Conservation (phyloP, 306 rosid species). For the Vachellia collinsii region DNA sequence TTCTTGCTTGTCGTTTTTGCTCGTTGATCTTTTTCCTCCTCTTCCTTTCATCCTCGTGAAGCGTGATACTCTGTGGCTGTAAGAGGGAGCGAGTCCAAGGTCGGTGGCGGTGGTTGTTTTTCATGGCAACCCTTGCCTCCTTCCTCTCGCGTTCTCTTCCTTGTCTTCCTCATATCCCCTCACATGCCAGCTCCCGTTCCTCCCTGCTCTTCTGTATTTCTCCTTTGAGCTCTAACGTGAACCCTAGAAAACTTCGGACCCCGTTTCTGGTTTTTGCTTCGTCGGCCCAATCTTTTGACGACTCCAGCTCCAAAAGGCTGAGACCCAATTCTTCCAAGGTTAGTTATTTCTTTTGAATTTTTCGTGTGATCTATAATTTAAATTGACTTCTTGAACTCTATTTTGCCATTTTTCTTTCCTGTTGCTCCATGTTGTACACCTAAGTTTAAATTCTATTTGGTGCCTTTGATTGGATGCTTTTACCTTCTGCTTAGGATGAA, state of each 20-base stretch:
- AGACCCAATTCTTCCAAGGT: constrained; percentile 54
- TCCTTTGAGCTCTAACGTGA: constrained; percentile 8
- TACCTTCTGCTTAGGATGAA: not conserved
- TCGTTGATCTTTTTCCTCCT: not conserved
- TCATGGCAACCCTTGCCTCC: constrained; percentile 84
- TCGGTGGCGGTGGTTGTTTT: constrained; percentile 40
- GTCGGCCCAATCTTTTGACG: constrained; percentile 56
- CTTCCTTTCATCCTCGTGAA: not conserved
- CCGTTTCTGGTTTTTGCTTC: constrained; percentile 57
- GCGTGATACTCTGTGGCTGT: constrained; percentile 38
- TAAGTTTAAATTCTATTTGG: not conserved
- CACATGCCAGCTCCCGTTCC: constrained; percentile 11
- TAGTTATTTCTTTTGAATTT: constrained; percentile 7
- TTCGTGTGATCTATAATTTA: not conserved
- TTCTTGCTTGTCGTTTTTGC: not conserved
- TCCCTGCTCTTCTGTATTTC: constrained; percentile 29
- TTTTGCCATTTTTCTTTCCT: not conserved
- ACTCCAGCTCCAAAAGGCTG: constrained; percentile 44
- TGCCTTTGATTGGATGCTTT: not conserved
- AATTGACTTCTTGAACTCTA: not conserved
- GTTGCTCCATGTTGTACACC: not conserved
- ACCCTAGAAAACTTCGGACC: constrained; percentile 40
- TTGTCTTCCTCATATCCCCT: constrained; percentile 44
- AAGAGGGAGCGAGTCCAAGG: constrained; percentile 19
- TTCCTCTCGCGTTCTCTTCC: constrained; percentile 54